These are phyloP conservation scores for Beauveria bassiana DNA, from an alignment of 2,329 filamentous ascomycete species.

Conservation along the genomic window DNA sequence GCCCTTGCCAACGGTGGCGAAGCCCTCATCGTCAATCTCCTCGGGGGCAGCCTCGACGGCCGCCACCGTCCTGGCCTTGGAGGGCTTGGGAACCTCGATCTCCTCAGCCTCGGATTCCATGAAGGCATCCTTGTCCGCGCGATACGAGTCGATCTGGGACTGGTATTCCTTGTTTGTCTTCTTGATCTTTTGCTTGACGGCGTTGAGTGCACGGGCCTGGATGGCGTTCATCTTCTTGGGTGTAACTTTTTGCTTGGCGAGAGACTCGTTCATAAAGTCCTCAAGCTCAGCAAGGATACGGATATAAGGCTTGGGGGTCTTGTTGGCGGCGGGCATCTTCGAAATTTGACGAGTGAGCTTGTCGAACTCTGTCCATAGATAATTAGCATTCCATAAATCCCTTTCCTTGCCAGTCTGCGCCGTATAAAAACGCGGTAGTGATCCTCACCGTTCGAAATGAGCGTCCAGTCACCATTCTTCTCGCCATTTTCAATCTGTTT, in stretches of 20 bases:
- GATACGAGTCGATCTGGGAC: conserved; percentile 78
- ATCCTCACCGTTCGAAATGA: conserved; percentile 73
- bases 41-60: conserved; percentile 38
- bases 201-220: conserved; percentile 88
- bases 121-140: conserved; percentile 75
- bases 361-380: conserved; percentile 65
- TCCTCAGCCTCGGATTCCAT: conserved; percentile 77
- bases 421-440: background rate
- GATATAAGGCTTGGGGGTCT: conserved; percentile 84
- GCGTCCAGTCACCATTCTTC: conserved; percentile 96
- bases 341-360: conserved; percentile 82
- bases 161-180: conserved; percentile 97
- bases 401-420: background rate
- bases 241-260: conserved; percentile 91
- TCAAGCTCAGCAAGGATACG: conserved; percentile 90
- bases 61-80: conserved; percentile 40
- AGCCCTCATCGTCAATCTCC: conserved; percentile 74
- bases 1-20: conserved; percentile 79
- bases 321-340: conserved; percentile 70
- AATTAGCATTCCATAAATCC: conserved; percentile 14
- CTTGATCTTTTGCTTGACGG: conserved; percentile 96
- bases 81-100: conserved; percentile 39
- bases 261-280: conserved; percentile 86
- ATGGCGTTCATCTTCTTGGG: conserved; percentile 99
- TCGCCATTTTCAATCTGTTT: conserved; percentile 90